Evolutionary conservation across 768 basidiomycete species (phyloP).

Genomic region (Daedaleopsis nitida): DNA sequence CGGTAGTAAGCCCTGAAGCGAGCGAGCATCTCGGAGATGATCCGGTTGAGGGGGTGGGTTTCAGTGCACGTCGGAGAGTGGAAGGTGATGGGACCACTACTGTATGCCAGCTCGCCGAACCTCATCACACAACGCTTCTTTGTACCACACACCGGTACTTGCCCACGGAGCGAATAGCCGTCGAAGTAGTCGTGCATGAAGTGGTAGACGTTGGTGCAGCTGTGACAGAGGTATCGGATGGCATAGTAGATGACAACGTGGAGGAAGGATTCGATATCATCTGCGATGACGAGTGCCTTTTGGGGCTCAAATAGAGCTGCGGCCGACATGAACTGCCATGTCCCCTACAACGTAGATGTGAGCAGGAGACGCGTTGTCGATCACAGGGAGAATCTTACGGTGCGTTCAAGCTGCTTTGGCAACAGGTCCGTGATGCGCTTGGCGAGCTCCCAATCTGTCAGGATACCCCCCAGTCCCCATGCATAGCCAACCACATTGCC

Average conservation of each 20-base stretch:
- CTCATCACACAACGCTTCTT: too few species aligned
- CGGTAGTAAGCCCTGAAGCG: too few species aligned
- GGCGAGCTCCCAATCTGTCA: slow-evolving; percentile 11
- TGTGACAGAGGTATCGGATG: background rate
- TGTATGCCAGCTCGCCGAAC: too few species aligned
- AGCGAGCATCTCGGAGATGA: too few species aligned
- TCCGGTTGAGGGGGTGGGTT: too few species aligned
- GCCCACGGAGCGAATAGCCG: background rate
- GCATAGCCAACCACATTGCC: background rate
- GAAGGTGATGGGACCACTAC: too few species aligned
- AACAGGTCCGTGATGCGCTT: background rate
- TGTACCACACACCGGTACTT: too few species aligned
- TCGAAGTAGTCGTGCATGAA: background rate
- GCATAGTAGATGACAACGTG: background rate
- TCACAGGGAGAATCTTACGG: background rate
- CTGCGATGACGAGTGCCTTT: slow-evolving; percentile 11
- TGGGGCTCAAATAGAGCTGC: slow-evolving; percentile 21
- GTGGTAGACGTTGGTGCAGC: background rate
- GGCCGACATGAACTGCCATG: slow-evolving; percentile 19
- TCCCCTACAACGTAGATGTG: too few species aligned
- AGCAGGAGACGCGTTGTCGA: background rate
- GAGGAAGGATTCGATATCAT: background rate
- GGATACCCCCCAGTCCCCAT: background rate
- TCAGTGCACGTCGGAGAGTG: too few species aligned
- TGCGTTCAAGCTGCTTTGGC: background rate